Evolutionary conservation across 2,329 filamentous ascomycete genomes (phyloP).

Genomic region (Verticillium tricorpus): DNA sequence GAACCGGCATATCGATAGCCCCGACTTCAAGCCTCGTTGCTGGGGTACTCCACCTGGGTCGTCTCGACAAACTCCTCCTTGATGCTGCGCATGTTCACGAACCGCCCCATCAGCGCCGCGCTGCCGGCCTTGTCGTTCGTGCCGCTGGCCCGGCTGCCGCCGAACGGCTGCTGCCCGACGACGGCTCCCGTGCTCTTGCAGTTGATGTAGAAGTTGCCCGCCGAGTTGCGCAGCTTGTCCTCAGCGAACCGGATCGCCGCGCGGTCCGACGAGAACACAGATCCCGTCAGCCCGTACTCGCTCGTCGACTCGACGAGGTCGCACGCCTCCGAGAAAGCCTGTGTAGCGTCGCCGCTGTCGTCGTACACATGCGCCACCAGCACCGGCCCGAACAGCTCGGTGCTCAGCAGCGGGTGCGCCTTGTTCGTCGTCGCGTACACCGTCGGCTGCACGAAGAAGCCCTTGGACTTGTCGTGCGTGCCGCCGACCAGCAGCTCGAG

Average conservation of each 20-base stretch:
- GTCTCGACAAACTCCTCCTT: conserved; percentile 72
- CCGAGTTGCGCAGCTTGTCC: conserved; percentile 65
- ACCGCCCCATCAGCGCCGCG: conserved; percentile 57
- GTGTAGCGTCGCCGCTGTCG: conserved; percentile 48
- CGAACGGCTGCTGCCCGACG: conserved; percentile 69
- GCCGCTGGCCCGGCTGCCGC: conserved; percentile 62
- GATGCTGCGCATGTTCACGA: conserved; percentile 62
- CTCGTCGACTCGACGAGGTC: conserved; percentile 65
- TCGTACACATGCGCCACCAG: conserved; percentile 74
- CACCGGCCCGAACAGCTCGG: conserved; percentile 80
- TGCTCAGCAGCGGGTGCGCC: conserved; percentile 67
- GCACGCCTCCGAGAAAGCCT: conserved; percentile 56
- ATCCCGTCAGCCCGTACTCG: conserved; percentile 74
- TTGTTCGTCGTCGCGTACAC: conserved; percentile 74
- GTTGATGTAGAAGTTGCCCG: conserved; percentile 85
- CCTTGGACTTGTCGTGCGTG: conserved; percentile 70
- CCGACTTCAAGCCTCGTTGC: conserved; percentile 55
- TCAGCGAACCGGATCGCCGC: conserved; percentile 63
- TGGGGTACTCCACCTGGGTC: conserved; percentile 62
- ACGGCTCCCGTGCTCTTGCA: conserved; percentile 75
- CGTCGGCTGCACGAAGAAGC: conserved; percentile 81
- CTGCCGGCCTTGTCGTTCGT: conserved; percentile 73
- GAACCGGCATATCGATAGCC: neutral
- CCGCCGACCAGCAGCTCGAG: conserved; percentile 73
- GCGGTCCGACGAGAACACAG: conserved; percentile 69